Evolutionary conservation across 2,329 filamentous ascomycete species (phyloP), one percentile per base, ranked within the genome.

Genomic region (Trichoderma polysporum): DNA sequence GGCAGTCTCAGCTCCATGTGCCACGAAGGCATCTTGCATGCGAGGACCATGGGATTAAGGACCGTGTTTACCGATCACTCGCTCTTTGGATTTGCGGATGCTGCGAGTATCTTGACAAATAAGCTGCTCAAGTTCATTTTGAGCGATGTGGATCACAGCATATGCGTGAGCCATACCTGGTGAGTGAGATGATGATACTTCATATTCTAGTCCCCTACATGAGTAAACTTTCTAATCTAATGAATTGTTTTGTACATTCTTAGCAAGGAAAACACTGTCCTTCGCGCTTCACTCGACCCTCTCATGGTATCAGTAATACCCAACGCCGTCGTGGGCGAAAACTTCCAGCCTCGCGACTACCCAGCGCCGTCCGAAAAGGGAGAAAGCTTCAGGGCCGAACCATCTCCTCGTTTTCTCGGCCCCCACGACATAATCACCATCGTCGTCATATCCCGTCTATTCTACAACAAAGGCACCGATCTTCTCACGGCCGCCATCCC

Each of bases 31-130:
- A 96, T 99, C 67, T 81, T 99, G 10, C 95, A 99, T 80, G 95
- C 92, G 12, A 85, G 95, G 66, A 98, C 95, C 3, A 99, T 99
- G 96, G 94, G 95, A 1, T 77, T 99, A 72, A 88, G 94, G 59
- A 97, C 96, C 0, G 94, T 97, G 52, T 98, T 98, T 75, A 99
- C 95, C 0, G 95, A 99, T 75, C 95, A 99, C 79, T 97, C 94
- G 47, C 84, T 99, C 3, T 98, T 98, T 81, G 95, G 95, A 1
- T 99, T 99, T 75, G 95, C 94, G 53, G 96, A 99, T 79, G 94
- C 95, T 0, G 93, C 88, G 1, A 98, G 94, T 71, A 99, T 99
- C 70, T 83, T 99, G 68, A 96, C 94, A 35, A 99, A 99, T 77
- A 99, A 99, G 81, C 83, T 99, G 45, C 85, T 99, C 66, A 99